Evolutionary conservation across 1,139 yeast genomes (phyloP).

Genomic region (Ogataea hybrid): DNA sequence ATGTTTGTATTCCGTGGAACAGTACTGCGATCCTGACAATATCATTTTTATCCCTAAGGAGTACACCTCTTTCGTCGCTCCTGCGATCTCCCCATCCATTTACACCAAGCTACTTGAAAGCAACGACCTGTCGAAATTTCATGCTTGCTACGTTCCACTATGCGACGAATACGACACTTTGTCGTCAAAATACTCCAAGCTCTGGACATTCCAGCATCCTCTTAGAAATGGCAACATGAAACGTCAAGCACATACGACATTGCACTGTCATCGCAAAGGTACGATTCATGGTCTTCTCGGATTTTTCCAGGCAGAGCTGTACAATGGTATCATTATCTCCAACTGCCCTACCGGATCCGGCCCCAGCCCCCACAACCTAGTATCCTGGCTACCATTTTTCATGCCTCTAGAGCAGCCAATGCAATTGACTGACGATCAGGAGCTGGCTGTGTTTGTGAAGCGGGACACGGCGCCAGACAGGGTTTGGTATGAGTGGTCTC

Average conservation of each 20-base stretch:
- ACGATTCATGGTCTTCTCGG: conserved; percentile 76
- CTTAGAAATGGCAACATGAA: conserved; percentile 17
- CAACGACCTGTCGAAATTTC: conserved; percentile 32
- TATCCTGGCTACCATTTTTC: conserved; percentile 72
- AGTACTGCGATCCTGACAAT: conserved; percentile 34
- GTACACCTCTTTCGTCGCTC: conserved; percentile 61
- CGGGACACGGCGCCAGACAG: conserved; percentile 34
- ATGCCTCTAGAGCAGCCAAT: conserved; percentile 63
- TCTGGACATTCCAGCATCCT: conserved; percentile 48
- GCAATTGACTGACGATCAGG: conserved; percentile 50
- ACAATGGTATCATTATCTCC: conserved; percentile 54
- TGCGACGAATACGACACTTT: conserved; percentile 49
- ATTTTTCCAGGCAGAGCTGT: conserved; percentile 64
- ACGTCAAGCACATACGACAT: conserved; percentile 20
- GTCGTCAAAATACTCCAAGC: conserved; percentile 39
- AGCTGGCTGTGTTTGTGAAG: conserved; percentile 48
- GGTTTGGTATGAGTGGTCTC: conserved; percentile 78
- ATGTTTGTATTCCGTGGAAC: conserved; percentile 44
- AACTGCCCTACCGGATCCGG: conserved; percentile 36
- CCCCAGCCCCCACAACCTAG: conserved; percentile 57
- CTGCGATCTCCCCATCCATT: conserved; percentile 55
- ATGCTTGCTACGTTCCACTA: conserved; percentile 61
- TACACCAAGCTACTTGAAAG: conserved; percentile 18
- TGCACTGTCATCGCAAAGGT: conserved; percentile 39
- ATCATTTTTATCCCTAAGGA: conserved; percentile 62